Evolutionary conservation across 1,139 yeast species (phyloP), one percentile per base, ranked within the genome.

Genomic region (Spencermartinsiella ligniputridi): DNA sequence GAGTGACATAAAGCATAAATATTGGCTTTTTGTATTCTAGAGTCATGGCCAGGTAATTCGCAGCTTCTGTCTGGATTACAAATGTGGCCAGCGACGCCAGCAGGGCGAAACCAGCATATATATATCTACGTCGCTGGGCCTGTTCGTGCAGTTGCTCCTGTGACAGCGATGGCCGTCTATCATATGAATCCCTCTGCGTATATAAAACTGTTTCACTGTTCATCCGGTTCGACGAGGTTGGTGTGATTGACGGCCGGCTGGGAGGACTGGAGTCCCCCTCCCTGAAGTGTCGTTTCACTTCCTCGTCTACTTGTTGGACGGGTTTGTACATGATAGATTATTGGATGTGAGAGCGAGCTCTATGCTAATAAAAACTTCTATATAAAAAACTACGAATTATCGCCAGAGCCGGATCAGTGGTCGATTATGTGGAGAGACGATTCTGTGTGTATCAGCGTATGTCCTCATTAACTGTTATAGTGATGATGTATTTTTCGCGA

Each of bases 21-120:
- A 85, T 71, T 0, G 96, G 96, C 59, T 86, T 92, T 46, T 75
- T 64, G 60, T 80, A 86, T 6, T 74, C 75, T 18, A 72, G 61
- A 3, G 70, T 63, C 33, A 72, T 69, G 56, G 87, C 84, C 4
- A 87, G 74, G 47, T 81, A 82, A 3, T 89, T 78, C 1, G 95
- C 87, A 50, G 82, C 70, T 63, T 87, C 96, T 0, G 96, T 87
- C 61, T 87, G 96, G 6, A 75, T 60, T 1, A 87, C 89, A 64
- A 87, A 88, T 5, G 88, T 62, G 3, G 77, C 55, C 52, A 87
- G 63, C 3, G 94, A 81, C 5, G 81, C 51, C 3, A 79, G 40
- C 48, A 87, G 79, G 6, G 89, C 74, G 1, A 72, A 60, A 2
- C 73, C 71, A 2, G 88, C 83, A 38, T 37, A 37, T 3, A 25